Percentiles rank a stretch among this genome's conserved stretches.
phyloP scores from a whole-genome alignment of 176 grass and related monocot genomes.

The Rhipidocladum racemiflorum region DNA sequence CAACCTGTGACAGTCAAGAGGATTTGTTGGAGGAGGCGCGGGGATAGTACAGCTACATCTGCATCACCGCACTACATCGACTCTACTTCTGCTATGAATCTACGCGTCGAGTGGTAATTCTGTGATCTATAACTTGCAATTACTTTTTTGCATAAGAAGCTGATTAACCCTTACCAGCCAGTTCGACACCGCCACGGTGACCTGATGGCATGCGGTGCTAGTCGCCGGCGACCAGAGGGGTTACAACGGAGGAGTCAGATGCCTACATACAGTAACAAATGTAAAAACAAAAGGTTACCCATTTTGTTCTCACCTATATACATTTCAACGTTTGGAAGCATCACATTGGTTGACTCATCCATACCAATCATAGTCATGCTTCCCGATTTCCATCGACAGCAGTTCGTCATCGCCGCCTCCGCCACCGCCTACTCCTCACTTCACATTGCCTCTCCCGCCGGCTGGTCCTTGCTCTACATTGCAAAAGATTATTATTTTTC shows the following conservation, averaged over 20 bases:
- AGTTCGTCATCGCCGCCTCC: not conserved
- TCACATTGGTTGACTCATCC: not conserved
- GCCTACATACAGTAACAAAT: not conserved
- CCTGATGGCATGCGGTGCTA: not conserved
- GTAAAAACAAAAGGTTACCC: not conserved
- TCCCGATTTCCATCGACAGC: constrained; percentile 7
- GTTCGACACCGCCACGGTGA: not conserved
- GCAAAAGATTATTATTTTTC: not conserved
- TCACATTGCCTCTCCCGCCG: not conserved
- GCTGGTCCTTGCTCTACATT: not conserved
- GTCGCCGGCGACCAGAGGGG: constrained; percentile 17
- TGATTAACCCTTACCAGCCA: not conserved
- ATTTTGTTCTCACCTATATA: not conserved
- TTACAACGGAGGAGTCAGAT: constrained; percentile 26
- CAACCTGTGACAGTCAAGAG: too few relatives aligned
- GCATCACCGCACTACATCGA: too few relatives aligned
- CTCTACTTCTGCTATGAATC: too few relatives aligned
- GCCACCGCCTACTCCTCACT: not conserved
- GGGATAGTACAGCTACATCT: too few relatives aligned
- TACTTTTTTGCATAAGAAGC: not conserved
- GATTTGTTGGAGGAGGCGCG: too few relatives aligned
- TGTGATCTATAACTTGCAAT: too few relatives aligned
- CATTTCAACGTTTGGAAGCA: not conserved
- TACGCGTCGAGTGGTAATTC: too few relatives aligned
- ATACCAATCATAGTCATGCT: constrained; percentile 33